Conservation (phyloP, 139 green algal genomes). For the Coelastrella sp. region DNA sequence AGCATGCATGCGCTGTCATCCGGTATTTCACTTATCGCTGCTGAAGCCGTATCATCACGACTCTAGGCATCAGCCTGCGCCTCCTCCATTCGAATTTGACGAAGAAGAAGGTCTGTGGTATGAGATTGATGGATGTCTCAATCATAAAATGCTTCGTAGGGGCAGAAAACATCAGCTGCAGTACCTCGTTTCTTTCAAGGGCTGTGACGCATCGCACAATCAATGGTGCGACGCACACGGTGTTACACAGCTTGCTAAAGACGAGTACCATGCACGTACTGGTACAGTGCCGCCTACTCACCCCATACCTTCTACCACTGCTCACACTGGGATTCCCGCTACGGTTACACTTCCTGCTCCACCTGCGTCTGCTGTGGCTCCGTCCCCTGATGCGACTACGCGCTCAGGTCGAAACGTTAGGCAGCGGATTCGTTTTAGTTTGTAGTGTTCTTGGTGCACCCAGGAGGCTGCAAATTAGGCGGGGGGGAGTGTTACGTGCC, state of each 20-base stretch:
- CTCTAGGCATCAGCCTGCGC: neutral
- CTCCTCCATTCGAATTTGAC: conserved; percentile 8
- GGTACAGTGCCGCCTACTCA: neutral
- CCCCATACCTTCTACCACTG: neutral
- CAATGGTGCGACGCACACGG: neutral
- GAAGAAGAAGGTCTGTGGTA: conserved; percentile 3
- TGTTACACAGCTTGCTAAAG: neutral
- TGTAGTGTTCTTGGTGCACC: neutral
- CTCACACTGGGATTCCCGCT: neutral
- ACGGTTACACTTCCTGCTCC: neutral
- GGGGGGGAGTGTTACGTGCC: neutral
- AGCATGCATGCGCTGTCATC: conserved; percentile 8
- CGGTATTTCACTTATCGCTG: neutral
- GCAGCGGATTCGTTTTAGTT: neutral
- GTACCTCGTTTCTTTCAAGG: neutral
- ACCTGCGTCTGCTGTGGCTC: neutral
- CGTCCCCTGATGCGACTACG: neutral
- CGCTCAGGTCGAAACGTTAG: neutral
- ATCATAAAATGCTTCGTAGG: neutral
- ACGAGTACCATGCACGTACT: neutral
- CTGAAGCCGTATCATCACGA: neutral
- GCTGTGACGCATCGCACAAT: neutral
- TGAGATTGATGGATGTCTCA: neutral
- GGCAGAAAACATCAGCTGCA: neutral
- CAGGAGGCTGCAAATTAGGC: neutral